Evolutionary conservation across 306 rosid species (phyloP), one percentile per base, ranked within the genome.

Genomic region (Trifolium repens): DNA sequence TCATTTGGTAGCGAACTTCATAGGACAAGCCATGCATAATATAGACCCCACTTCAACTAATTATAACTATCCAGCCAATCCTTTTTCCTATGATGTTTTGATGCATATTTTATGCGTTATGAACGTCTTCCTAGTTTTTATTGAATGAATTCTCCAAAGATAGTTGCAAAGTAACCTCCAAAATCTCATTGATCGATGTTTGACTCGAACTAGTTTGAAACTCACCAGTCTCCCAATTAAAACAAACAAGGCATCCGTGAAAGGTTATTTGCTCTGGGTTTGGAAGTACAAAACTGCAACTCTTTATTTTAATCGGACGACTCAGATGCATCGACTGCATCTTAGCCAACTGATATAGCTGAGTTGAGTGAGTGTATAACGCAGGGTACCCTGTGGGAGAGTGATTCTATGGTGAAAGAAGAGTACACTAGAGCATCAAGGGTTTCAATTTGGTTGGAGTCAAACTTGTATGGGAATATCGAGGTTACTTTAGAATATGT

Each of bases 81-180:
- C 6, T 47, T 13, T 13, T 47, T 46, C 52, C 9, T 50, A 50
- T 7, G 4, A 50, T 50, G 9, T 50, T 6, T 15, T 6, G 22
- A 50, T 50, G 57, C 57, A 50, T 50, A 46, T 12, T 13, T 2
- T 40, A 40, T 2, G n/a, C 52, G 13, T 47, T 13, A 47, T 4
- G 53, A 3, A 5, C 82, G 32, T 96, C 97, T 16, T 90, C 90
- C 98, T 97, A 94, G 43, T 78, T 88, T 86, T 88, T 94, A 66
- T 75, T 81, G 74, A 91, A 94, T 81, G 74, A 91, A 94, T 79
- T 90, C 96, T 47, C 90, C 96, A 34, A 87, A 22, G 47, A 96
- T 93, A 13, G 81, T 82, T 69, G 34, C 96, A 91, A 5, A 26
- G 8, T 5, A 24, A 57, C 34, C 62, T 24, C 62, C 1, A 5